Conservation (phyloP, 306 rosid genomes). For the Citrullus colocynthis region DNA sequence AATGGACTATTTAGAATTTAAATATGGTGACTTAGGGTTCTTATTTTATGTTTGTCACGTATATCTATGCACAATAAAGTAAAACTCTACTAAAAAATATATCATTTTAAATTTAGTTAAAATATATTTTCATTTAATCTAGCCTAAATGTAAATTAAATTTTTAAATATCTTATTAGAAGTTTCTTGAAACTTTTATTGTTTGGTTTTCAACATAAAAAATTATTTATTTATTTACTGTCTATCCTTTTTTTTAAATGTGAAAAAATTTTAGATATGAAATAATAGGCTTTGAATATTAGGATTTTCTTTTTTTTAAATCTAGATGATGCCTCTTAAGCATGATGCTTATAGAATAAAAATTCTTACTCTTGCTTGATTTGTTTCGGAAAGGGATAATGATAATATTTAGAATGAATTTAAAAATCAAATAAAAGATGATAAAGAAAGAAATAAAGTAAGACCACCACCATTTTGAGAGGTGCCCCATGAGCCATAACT, state of each 20-base stretch:
- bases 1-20: too few relatives aligned
- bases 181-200: too few relatives aligned
- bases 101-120: too few relatives aligned
- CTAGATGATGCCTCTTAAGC: neutral
- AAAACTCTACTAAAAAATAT: too few relatives aligned
- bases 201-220: too few relatives aligned
- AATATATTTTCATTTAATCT: too few relatives aligned
- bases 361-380: neutral
- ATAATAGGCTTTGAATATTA: neutral
- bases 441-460: conserved; percentile 3
- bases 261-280: neutral
- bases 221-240: neutral
- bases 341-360: neutral
- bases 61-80: too few relatives aligned
- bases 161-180: too few relatives aligned
- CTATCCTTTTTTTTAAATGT: neutral
- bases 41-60: too few relatives aligned
- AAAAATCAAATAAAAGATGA: neutral
- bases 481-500: neutral
- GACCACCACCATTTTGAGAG: conserved; percentile 1
- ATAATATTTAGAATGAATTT: neutral
- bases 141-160: too few relatives aligned
- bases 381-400: neutral
- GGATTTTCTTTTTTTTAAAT: neutral
- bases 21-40: neutral